Conservation (phyloP, 2,329 filamentous ascomycete species). For the Chaetoscypha palmicola region DNA sequence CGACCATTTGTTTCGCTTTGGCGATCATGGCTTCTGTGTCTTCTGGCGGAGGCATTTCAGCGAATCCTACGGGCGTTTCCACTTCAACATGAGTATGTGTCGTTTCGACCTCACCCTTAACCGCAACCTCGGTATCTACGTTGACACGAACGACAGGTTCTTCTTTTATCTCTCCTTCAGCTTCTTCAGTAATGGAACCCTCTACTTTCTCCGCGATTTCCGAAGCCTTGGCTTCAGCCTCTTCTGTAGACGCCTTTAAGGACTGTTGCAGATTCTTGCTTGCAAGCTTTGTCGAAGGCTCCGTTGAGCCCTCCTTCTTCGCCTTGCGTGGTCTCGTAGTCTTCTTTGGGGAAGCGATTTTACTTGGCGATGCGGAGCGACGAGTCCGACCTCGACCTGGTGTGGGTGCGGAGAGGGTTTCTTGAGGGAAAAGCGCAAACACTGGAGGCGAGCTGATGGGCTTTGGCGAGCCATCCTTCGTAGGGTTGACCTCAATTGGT, state of each 20-base stretch:
- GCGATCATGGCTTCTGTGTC: slow-evolving; percentile 79
- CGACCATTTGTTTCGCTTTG: slow-evolving; percentile 82
- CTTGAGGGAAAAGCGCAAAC: slow-evolving; percentile 49
- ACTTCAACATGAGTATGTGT: slow-evolving; percentile 69
- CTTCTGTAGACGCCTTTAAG: slow-evolving; percentile 37
- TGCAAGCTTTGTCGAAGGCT: slow-evolving; percentile 40
- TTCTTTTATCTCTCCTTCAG: slow-evolving; percentile 33
- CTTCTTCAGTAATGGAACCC: slow-evolving; percentile 18
- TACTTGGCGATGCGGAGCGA: slow-evolving; percentile 51
- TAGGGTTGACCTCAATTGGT: slow-evolving; percentile 52
- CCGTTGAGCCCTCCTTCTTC: slow-evolving; percentile 37
- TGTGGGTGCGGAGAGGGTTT: slow-evolving; percentile 31
- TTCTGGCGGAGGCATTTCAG: slow-evolving; percentile 65
- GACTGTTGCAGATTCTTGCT: slow-evolving; percentile 41
- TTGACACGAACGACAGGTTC: slow-evolving; percentile 61
- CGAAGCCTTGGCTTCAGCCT: slow-evolving; percentile 2
- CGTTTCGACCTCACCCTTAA: slow-evolving; percentile 53
- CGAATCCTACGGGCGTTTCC: slow-evolving; percentile 61
- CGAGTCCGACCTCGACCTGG: slow-evolving; percentile 41
- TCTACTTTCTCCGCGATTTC: slow-evolving; percentile 1
- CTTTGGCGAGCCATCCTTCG: slow-evolving; percentile 50
- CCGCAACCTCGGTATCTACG: slow-evolving; percentile 56
- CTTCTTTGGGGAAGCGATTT: slow-evolving; percentile 41
- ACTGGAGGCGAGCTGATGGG: slow-evolving; percentile 75
- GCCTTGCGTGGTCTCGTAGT: slow-evolving; percentile 36